Conservation (phyloP, 2,329 filamentous ascomycete genomes). For the Phialophora chinensis region DNA sequence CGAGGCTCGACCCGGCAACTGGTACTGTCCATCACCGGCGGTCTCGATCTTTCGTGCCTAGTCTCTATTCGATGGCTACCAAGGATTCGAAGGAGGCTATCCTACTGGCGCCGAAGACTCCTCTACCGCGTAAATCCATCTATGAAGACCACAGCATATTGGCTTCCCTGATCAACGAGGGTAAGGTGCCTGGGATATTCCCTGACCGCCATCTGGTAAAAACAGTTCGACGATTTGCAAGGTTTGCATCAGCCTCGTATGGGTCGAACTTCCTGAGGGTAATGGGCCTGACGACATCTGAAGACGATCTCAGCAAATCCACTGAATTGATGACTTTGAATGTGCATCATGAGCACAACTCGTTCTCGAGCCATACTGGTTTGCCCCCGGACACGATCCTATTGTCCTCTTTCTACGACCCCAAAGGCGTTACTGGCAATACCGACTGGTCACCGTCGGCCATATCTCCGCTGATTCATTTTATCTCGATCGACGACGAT, state of each 20-base stretch:
- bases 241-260: constrained; percentile 56
- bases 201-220: constrained; percentile 53
- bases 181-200: constrained; percentile 53
- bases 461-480: constrained; percentile 71
- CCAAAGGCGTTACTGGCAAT: constrained; percentile 66
- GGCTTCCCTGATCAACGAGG: constrained; percentile 51
- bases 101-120: constrained; percentile 47
- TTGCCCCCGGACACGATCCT: constrained; percentile 57
- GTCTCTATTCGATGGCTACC: constrained; percentile 54
- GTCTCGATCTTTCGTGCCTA: constrained; percentile 51
- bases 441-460: constrained; percentile 61
- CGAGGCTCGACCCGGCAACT: constrained; percentile 38
- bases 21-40: constrained; percentile 42
- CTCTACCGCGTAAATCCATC: constrained; percentile 50
- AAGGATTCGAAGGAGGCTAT: constrained; percentile 52
- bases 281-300: constrained; percentile 48
- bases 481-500: constrained; percentile 73
- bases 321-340: constrained; percentile 43
- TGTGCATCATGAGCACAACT: constrained; percentile 52
- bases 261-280: constrained; percentile 54
- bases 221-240: constrained; percentile 54
- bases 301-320: constrained; percentile 41
- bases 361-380: constrained; percentile 53
- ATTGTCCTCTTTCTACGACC: constrained; percentile 73
- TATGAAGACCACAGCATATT: constrained; percentile 55